A percentile compares a stretch with the other conserved stretches of the same genome.
Evolutionary conservation across 106 monocot species (phyloP).

Genomic region (Acanthochlamys bracteata): DNA sequence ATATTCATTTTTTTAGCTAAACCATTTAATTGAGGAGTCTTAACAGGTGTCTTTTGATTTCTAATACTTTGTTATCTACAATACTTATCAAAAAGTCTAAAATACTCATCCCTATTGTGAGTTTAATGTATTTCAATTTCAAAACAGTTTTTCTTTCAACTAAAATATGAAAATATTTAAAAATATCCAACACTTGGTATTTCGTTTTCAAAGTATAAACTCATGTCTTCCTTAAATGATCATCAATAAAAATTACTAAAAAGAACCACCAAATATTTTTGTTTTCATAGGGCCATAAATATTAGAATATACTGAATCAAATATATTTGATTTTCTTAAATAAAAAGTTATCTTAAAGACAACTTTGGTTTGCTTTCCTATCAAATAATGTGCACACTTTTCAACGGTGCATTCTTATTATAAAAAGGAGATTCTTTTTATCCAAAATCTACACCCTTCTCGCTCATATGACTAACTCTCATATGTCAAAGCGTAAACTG

Average conservation of each 20-base stretch:
- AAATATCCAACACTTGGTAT: background rate
- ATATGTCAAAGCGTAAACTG: background rate
- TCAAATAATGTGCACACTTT: background rate
- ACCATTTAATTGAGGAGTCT: constrained; percentile 1
- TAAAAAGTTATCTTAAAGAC: background rate
- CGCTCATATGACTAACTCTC: background rate
- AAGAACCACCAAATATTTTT: background rate
- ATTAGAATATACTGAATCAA: background rate
- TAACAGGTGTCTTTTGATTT: background rate
- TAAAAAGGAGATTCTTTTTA: background rate
- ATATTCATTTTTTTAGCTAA: background rate
- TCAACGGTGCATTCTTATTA: background rate
- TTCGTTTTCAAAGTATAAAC: background rate
- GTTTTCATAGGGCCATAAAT: background rate
- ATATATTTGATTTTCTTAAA: background rate
- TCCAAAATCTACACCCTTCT: background rate
- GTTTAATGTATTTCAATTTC: background rate
- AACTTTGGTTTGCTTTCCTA: background rate
- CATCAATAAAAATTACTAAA: constrained; percentile 1
- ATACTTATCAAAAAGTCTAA: background rate
- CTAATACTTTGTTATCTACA: background rate
- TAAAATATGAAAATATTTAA: background rate
- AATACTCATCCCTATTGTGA: constrained; percentile 4
- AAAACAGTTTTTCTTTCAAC: background rate
- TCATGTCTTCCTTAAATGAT: background rate